Evolutionary conservation across 306 rosid species (phyloP).

Genomic region (Cucumis melo): DNA sequence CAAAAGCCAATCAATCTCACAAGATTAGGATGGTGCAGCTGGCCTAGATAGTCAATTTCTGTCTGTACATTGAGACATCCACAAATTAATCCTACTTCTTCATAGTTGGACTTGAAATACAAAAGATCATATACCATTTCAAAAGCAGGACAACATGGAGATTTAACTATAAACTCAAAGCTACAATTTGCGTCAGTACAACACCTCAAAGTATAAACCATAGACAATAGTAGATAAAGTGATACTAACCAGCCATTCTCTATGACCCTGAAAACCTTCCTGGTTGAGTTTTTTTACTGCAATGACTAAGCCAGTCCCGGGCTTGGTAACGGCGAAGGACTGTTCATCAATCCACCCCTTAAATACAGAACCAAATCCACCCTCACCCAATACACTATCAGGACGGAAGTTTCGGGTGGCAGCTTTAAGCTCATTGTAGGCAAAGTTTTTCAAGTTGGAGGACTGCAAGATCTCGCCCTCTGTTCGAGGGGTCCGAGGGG

Average conservation of each 20-base stretch:
- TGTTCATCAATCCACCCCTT: constrained; percentile 95
- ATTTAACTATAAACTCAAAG: not conserved
- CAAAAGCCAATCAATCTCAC: constrained; percentile 90
- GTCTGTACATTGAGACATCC: constrained; percentile 28
- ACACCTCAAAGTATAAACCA: not conserved
- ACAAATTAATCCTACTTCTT: not conserved
- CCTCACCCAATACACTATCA: constrained; percentile 93
- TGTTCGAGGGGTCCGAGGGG: constrained; percentile 66
- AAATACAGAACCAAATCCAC: constrained; percentile 85
- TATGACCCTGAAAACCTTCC: constrained; percentile 93
- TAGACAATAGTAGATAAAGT: not conserved
- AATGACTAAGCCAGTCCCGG: constrained; percentile 79
- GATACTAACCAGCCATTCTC: constrained; percentile 93
- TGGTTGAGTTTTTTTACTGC: constrained; percentile 94
- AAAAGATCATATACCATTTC: not conserved
- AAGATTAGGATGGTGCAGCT: constrained; percentile 81
- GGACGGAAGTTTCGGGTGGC: constrained; percentile 97
- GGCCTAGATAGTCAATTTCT: constrained; percentile 89
- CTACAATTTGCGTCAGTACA: not conserved
- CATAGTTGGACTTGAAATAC: not conserved
- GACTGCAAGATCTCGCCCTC: constrained; percentile 87
- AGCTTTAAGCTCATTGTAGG: constrained; percentile 52
- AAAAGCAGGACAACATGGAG: not conserved
- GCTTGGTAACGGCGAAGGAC: constrained; percentile 53
- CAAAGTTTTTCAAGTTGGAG: constrained; percentile 61